These are phyloP conservation scores for Plectranthus barbatus DNA, from an alignment of 257 asterid genomes.

Conservation along the genomic window DNA sequence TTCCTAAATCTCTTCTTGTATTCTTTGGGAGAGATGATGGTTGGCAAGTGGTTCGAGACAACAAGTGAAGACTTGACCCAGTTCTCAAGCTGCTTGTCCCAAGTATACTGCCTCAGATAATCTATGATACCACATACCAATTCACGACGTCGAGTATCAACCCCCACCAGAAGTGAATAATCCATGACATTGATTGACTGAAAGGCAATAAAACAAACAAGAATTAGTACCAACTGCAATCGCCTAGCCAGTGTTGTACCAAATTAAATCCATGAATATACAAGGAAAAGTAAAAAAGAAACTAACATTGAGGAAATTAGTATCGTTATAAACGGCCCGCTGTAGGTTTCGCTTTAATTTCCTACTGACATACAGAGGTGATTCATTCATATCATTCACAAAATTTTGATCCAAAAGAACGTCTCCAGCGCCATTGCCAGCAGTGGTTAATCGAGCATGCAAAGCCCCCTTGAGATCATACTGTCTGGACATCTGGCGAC, in stretches of 20 bases:
- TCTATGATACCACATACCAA: constrained; percentile 92
- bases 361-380: constrained; percentile 78
- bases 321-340: constrained; percentile 91
- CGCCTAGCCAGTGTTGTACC: background rate
- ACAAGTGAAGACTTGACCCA: constrained; percentile 94
- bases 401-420: constrained; percentile 94
- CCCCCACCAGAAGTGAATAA: constrained; percentile 92
- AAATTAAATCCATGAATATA: background rate
- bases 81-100: constrained; percentile 93
- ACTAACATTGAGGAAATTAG: constrained; percentile 77
- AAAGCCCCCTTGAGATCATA: constrained; percentile 95
- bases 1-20: constrained; percentile 74
- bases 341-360: constrained; percentile 73
- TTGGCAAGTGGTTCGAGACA: constrained; percentile 74
- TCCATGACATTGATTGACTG: constrained; percentile 93
- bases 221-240: background rate
- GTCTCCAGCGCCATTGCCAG: constrained; percentile 54
- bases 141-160: constrained; percentile 57
- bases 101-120: constrained; percentile 90
- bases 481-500: constrained; percentile 54
- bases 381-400: constrained; percentile 79
- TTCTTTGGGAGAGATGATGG: constrained; percentile 77
- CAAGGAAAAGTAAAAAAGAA: background rate
- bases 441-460: constrained; percentile 60
- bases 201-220: background rate